A percentile compares a stretch with the other conserved stretches of the same genome.
phyloP scores from a whole-genome alignment of 352 stramenopile species.

The Bremia lactucae region DNA sequence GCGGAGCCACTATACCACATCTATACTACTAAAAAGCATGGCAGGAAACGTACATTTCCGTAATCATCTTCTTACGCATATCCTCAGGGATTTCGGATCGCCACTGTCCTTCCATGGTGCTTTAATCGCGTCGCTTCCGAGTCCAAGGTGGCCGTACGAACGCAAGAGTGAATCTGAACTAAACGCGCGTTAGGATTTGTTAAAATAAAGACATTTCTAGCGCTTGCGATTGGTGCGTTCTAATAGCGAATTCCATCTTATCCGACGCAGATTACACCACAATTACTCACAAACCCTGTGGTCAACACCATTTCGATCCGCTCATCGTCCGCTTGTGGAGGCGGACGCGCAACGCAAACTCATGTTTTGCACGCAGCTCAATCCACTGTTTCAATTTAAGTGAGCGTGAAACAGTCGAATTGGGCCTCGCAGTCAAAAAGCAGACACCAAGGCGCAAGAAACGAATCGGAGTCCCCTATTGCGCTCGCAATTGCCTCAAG shows the following conservation, averaged over 20 bases:
- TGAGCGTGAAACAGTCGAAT: conserved; percentile 15
- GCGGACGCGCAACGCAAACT: not conserved
- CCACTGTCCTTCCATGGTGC: conserved; percentile 55
- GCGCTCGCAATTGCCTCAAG: conserved; percentile 3
- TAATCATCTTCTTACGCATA: conserved; percentile 83
- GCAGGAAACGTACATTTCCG: conserved; percentile 53
- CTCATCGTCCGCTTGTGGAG: conserved; percentile 2
- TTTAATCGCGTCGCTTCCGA: too few species aligned
- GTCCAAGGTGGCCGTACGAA: too few species aligned
- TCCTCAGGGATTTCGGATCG: conserved; percentile 69
- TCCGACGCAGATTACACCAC: too few species aligned
- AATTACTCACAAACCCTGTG: too few species aligned
- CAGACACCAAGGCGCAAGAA: conserved; percentile 15
- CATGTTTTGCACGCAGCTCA: conserved; percentile 2
- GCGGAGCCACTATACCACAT: too few species aligned
- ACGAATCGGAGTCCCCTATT: conserved; percentile 10
- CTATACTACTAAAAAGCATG: not conserved
- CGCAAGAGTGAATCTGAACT: too few species aligned
- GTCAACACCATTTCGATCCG: conserved; percentile 1
- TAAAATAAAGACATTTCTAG: too few species aligned
- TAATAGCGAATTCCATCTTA: too few species aligned
- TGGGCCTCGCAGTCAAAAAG: conserved; percentile 19
- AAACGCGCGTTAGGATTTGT: too few species aligned
- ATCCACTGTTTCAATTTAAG: conserved; percentile 13
- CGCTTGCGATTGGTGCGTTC: too few species aligned